A percentile compares a stretch with the other conserved stretches of the same genome.
These are phyloP conservation scores for Penicillium soppii DNA, from an alignment of 495 filamentous ascomycete genomes.

Conservation along the genomic window DNA sequence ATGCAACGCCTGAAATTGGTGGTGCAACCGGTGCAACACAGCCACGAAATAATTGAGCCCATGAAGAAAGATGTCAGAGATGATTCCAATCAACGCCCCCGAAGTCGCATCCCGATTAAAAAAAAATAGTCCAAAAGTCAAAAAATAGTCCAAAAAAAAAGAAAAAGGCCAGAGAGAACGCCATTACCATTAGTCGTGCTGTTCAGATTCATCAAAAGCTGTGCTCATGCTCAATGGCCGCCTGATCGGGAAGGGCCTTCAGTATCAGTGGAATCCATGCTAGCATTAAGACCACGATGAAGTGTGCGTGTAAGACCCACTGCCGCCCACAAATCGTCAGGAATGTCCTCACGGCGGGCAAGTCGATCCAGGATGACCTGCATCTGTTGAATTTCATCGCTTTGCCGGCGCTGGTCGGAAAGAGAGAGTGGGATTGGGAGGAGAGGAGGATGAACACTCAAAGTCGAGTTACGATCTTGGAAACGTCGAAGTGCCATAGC, in stretches of 20 bases:
- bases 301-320: conserved; percentile 64
- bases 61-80: background rate
- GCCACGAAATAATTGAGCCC: background rate
- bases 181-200: background rate
- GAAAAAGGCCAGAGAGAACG: background rate
- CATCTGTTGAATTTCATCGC: conserved; percentile 59
- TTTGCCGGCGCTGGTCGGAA: conserved; percentile 26
- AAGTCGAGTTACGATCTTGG: conserved; percentile 31
- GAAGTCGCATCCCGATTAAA: background rate
- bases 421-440: conserved; percentile 38
- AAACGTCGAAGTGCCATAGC: conserved; percentile 26
- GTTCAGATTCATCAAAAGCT: background rate
- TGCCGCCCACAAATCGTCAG: conserved; percentile 75
- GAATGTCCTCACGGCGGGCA: conserved; percentile 65
- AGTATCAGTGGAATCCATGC: conserved; percentile 21
- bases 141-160: background rate
- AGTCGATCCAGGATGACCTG: conserved; percentile 66
- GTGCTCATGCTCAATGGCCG: conserved; percentile 2
- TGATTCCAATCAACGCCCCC: background rate
- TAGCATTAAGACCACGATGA: conserved; percentile 28
- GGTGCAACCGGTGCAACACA: background rate
- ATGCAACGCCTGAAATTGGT: background rate
- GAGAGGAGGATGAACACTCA: conserved; percentile 40
- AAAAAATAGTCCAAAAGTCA: background rate
- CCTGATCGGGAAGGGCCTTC: conserved; percentile 14